Conservation (phyloP, 23 red algal genomes). For the Gracilaria domingensis region DNA sequence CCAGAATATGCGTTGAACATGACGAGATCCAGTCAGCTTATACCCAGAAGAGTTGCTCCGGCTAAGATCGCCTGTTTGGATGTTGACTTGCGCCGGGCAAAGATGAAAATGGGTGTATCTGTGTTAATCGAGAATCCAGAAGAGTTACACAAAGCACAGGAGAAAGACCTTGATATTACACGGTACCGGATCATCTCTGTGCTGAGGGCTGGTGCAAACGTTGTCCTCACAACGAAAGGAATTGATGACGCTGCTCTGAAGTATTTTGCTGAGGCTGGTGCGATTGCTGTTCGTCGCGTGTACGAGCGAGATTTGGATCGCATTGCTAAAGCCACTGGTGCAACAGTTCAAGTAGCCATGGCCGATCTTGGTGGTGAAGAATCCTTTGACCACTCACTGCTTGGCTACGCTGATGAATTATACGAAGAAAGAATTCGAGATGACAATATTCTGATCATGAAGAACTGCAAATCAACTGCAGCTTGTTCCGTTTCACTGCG, state of each 20-base stretch:
- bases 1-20: slow-evolving; percentile 89
- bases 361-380: slow-evolving; percentile 94
- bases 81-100: slow-evolving; percentile 90
- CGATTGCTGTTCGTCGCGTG: slow-evolving; percentile 90
- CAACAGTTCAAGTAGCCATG: slow-evolving; percentile 79
- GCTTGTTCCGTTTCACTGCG: slow-evolving; percentile 88
- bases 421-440: slow-evolving; percentile 88
- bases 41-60: slow-evolving; percentile 81
- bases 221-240: slow-evolving; percentile 93
- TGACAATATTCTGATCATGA: slow-evolving; percentile 81
- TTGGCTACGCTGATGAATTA: slow-evolving; percentile 93
- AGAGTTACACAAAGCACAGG: slow-evolving; percentile 76
- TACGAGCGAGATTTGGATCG: slow-evolving; percentile 84
- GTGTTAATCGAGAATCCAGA: slow-evolving; percentile 85
- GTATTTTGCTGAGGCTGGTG: slow-evolving; percentile 92
- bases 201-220: slow-evolving; percentile 92
- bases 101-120: slow-evolving; percentile 95
- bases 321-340: slow-evolving; percentile 92
- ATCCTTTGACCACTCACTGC: slow-evolving; percentile 84
- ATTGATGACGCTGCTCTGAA: slow-evolving; percentile 98
- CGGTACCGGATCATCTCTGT: slow-evolving; percentile 80
- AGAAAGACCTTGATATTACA: slow-evolving; percentile 96
- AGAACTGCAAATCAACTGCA: slow-evolving; percentile 70
- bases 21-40: slow-evolving; percentile 81
- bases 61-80: slow-evolving; percentile 94